These are phyloP conservation scores for Ascochyta fabae DNA, from an alignment of 2,329 filamentous ascomycete species.

Conservation along the genomic window DNA sequence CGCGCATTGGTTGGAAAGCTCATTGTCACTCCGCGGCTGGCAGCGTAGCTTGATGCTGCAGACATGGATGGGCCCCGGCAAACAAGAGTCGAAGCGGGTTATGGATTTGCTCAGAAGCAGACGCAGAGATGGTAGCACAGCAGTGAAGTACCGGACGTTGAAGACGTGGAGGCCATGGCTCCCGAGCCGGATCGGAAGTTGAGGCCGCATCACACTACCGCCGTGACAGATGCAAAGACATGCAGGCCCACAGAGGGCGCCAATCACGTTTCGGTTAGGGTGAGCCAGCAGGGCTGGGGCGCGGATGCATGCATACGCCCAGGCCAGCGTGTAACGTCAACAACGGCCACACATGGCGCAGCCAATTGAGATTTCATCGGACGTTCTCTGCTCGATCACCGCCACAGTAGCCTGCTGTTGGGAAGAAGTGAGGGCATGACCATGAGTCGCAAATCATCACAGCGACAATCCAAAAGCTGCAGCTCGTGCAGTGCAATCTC, in stretches of 20 bases:
- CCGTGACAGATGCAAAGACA: constrained; percentile 6
- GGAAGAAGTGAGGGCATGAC: background rate
- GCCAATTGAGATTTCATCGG: constrained; percentile 3
- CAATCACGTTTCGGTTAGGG: constrained; percentile 28
- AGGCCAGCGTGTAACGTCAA: constrained; percentile 13
- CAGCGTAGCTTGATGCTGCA: constrained; percentile 39
- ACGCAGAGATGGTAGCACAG: constrained; percentile 25
- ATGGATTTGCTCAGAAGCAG: constrained; percentile 16
- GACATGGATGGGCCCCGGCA: constrained; percentile 16
- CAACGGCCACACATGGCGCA: constrained; percentile 16
- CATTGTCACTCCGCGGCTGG: constrained; percentile 46
- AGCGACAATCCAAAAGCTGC: background rate
- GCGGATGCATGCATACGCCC: constrained; percentile 36
- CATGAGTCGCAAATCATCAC: too few relatives aligned
- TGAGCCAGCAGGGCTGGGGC: constrained; percentile 17
- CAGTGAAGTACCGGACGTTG: constrained; percentile 16
- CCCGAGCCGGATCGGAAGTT: constrained; percentile 22
- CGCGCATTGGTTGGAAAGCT: constrained; percentile 32
- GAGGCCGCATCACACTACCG: constrained; percentile 28
- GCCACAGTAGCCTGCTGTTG: background rate
- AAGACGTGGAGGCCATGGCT: constrained; percentile 19
- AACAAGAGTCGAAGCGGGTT: constrained; percentile 32
- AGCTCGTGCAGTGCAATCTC: background rate
- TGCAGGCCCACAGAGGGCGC: constrained; percentile 25
- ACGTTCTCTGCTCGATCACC: background rate